Percentiles rank a stretch among this genome's conserved stretches.
phyloP scores from a whole-genome alignment of 2,329 filamentous ascomycete species.

The Sclerotinia glacialis region DNA sequence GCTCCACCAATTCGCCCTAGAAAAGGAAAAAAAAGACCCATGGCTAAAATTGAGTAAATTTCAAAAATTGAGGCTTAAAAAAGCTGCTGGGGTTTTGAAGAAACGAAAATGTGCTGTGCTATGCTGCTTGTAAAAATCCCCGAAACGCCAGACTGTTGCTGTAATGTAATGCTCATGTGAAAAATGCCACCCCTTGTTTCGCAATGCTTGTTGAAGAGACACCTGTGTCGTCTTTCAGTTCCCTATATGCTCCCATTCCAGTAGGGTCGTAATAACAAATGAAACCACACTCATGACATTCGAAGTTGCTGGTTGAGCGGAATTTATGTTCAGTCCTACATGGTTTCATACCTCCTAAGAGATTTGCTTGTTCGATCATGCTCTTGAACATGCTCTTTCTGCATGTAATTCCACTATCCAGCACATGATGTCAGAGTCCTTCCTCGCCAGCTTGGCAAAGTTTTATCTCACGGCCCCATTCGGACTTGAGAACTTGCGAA shows the following conservation, averaged over 20 bases:
- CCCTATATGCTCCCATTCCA: conserved; percentile 19
- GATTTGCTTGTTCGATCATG: conserved; percentile 24
- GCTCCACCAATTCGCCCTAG: conserved; percentile 12
- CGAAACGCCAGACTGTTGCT: conserved; percentile 21
- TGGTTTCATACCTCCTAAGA: conserved; percentile 17
- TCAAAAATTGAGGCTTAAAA: conserved; percentile 4
- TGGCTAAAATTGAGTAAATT: conserved; percentile 10
- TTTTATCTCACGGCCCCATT: conserved; percentile 98
- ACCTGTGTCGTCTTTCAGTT: conserved; percentile 19
- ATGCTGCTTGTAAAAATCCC: conserved; percentile 7
- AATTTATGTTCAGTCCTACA: conserved; percentile 20
- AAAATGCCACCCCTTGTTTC: conserved; percentile 17
- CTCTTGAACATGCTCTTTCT: conserved; percentile 20
- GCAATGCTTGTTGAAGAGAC: conserved; percentile 21
- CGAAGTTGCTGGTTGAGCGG: conserved; percentile 20
- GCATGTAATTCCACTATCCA: conserved; percentile 27
- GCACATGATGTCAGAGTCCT: conserved; percentile 62
- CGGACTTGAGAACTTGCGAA: conserved; percentile 93
- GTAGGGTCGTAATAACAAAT: conserved; percentile 22
- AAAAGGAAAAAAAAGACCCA: conserved; percentile 5
- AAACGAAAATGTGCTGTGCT: conserved; percentile 10
- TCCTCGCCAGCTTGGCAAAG: conserved; percentile 96
- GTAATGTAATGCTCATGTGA: conserved; percentile 14
- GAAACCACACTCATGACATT: conserved; percentile 22
- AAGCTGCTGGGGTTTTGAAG: conserved; percentile 7